Conservation (phyloP, 2,329 filamentous ascomycete genomes). For the Epichloe hybrida region DNA sequence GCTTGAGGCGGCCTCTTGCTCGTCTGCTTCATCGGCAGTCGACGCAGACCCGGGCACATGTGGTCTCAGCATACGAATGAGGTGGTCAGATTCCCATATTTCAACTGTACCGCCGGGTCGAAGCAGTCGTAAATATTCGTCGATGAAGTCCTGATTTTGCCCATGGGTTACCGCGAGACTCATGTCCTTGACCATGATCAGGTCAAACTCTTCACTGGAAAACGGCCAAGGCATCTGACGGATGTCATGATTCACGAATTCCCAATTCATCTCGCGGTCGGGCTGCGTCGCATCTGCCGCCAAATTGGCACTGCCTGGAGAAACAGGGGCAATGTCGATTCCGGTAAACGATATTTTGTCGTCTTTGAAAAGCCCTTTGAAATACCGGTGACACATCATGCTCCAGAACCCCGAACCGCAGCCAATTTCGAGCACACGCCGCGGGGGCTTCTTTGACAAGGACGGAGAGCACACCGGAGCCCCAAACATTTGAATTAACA, state of each 20-base stretch:
- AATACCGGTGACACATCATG: constrained; percentile 72
- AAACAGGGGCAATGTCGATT: constrained; percentile 65
- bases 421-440: constrained; percentile 69
- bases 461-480: constrained; percentile 62
- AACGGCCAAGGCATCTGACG: constrained; percentile 66
- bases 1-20: constrained; percentile 50
- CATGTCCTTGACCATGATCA: constrained; percentile 80
- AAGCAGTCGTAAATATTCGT: constrained; percentile 66
- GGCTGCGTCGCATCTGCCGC: constrained; percentile 31
- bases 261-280: constrained; percentile 70
- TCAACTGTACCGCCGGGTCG: constrained; percentile 69
- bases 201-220: constrained; percentile 65
- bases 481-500: constrained; percentile 70
- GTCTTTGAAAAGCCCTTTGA: constrained; percentile 39
- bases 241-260: constrained; percentile 77
- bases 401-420: constrained; percentile 89
- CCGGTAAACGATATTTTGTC: constrained; percentile 65
- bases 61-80: constrained; percentile 69
- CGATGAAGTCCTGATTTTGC: constrained; percentile 41
- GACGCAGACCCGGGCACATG: constrained; percentile 46
- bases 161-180: constrained; percentile 50
- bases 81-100: constrained; percentile 80
- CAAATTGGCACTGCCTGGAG: constrained; percentile 26
- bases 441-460: constrained; percentile 53
- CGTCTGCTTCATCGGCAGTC: constrained; percentile 28